phyloP scores from a whole-genome alignment of 1,284 basidiomycete genomes.

The Irpex rosettiformis region DNA sequence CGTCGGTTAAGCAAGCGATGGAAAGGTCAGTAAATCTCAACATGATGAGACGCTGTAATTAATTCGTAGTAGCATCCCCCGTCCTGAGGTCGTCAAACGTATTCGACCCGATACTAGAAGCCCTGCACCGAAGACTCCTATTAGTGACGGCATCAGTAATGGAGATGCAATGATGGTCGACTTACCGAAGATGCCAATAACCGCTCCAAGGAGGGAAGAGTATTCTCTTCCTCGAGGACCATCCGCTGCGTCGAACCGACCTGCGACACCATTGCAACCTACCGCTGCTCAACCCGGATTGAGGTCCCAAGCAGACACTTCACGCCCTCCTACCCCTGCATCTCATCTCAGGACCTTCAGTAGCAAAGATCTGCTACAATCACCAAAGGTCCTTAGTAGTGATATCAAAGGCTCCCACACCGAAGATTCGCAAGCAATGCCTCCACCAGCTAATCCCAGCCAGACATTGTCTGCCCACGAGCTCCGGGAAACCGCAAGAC shows the following conservation, averaged over 20 bases:
- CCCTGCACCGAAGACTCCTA: constrained; percentile 19
- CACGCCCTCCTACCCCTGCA: constrained; percentile 26
- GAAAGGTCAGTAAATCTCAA: constrained; percentile 68
- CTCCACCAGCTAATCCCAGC: constrained; percentile 74
- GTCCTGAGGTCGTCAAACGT: constrained; percentile 74
- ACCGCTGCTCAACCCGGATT: constrained; percentile 3
- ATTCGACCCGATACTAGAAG: constrained; percentile 47
- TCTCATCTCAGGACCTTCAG: constrained; percentile 20
- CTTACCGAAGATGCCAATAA: constrained; percentile 4
- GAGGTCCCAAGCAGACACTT: constrained; percentile 18
- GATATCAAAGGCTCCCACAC: constrained; percentile 28
- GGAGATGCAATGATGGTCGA: constrained; percentile 42
- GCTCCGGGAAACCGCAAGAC: constrained; percentile 71
- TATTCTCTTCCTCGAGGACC: constrained; percentile 4
- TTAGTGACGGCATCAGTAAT: constrained; percentile 21
- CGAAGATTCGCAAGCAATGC: constrained; percentile 54
- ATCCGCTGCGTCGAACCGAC: constrained; percentile 1
- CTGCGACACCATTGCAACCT: constrained; percentile 7
- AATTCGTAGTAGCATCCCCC: constrained; percentile 49
- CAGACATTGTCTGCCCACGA: constrained; percentile 79
- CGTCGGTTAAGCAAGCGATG: constrained; percentile 52
- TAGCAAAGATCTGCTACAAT: constrained; percentile 38
- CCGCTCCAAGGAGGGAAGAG: constrained; percentile 11
- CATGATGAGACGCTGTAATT: constrained; percentile 1
- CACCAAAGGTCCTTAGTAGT: constrained; percentile 32